Conservation (phyloP, 2,329 filamentous ascomycete genomes). For the Gaeumannomyces sp. region DNA sequence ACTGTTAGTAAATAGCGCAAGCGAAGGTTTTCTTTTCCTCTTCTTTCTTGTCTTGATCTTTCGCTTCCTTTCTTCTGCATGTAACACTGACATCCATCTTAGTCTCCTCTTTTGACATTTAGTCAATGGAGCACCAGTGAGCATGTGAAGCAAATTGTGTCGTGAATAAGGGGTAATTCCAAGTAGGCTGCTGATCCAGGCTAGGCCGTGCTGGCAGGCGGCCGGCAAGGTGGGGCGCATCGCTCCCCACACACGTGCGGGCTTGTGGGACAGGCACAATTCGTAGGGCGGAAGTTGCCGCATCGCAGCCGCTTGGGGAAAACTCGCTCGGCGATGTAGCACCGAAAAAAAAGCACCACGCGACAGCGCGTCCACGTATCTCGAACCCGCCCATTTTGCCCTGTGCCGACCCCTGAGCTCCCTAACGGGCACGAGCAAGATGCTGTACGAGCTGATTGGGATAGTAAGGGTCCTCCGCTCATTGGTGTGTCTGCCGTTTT, state of each 20-base stretch:
- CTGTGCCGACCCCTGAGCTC: no score
- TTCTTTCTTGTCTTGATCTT: background rate
- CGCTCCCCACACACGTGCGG: background rate
- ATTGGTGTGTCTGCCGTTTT: background rate
- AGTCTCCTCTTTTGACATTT: no score
- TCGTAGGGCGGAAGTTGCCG: no score
- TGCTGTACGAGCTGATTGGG: constrained; percentile 98
- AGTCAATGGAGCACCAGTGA: no score
- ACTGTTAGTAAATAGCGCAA: background rate
- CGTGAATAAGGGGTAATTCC: no score
- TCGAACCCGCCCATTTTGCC: no score
- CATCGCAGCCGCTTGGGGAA: background rate
- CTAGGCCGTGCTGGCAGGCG: no score
- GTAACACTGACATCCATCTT: background rate
- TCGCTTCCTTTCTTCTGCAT: background rate
- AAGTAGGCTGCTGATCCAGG: no score
- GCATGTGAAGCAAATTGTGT: no score
- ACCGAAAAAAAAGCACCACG: background rate
- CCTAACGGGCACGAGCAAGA: constrained; percentile 34
- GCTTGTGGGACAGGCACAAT: background rate
- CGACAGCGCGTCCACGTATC: background rate
- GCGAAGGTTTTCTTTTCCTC: background rate
- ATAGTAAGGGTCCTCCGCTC: constrained; percentile 55
- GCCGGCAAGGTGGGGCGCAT: no score
- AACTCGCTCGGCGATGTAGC: background rate